Percentiles rank a stretch among this genome's conserved stretches.
Conservation (phyloP, 768 basidiomycete genomes). For the Coprinellus aureogranulatus region DNA sequence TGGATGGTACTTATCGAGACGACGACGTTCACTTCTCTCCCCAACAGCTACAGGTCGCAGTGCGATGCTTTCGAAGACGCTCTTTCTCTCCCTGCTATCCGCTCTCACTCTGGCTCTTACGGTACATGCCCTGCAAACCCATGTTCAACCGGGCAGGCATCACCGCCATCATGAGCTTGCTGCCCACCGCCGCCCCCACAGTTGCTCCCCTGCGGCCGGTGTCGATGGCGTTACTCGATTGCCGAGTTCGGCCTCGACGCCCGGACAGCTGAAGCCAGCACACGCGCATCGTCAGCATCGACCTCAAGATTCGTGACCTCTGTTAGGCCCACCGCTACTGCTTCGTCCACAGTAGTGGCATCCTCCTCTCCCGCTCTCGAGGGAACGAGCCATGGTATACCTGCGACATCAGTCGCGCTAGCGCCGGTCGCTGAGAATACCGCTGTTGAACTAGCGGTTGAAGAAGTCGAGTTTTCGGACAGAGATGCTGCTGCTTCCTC, state of each 20-base stretch:
- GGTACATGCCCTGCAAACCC: not conserved
- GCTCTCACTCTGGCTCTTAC: conserved; percentile 8
- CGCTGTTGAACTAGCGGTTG: conserved; percentile 6
- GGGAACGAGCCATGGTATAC: not conserved
- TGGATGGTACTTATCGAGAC: not conserved
- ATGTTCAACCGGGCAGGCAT: not conserved
- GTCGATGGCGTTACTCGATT: not conserved
- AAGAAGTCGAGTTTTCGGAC: conserved; percentile 7
- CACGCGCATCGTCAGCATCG: not conserved
- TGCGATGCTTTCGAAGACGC: conserved; percentile 2
- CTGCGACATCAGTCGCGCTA: not conserved
- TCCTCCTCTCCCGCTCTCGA: not conserved
- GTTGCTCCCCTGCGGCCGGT: not conserved
- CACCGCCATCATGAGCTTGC: conserved; percentile 1
- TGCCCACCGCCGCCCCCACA: not conserved
- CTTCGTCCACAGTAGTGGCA: not conserved
- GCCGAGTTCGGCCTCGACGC: not conserved
- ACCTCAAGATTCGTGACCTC: not conserved
- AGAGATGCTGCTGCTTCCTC: conserved; percentile 8
- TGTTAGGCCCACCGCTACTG: not conserved
- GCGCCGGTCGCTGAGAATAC: not conserved
- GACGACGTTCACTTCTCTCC: not conserved
- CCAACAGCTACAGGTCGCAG: not conserved
- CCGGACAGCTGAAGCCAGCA: not conserved
- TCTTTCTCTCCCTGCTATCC: conserved; percentile 2